These are phyloP conservation scores for Akanthomyces lecanii DNA, from an alignment of 2,329 filamentous ascomycete species.

Conservation along the genomic window DNA sequence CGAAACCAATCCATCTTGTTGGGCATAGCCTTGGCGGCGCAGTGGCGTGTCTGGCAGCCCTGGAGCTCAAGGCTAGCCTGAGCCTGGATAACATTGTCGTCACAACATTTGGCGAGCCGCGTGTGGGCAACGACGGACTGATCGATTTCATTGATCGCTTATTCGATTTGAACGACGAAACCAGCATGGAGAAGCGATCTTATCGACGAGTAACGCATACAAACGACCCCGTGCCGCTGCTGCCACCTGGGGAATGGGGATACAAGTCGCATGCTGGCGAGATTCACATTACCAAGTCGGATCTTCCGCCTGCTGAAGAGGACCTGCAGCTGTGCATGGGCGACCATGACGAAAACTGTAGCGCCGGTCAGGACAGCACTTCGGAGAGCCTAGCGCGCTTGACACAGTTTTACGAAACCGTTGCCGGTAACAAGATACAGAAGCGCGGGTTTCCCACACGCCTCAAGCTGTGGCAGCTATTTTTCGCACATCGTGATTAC, in stretches of 20 bases:
- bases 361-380: slow-evolving; percentile 52
- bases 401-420: slow-evolving; percentile 24
- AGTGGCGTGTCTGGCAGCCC: slow-evolving; percentile 78
- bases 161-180: slow-evolving; percentile 40
- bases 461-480: slow-evolving; percentile 82
- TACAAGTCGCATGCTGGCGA: slow-evolving; percentile 83
- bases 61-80: slow-evolving; percentile 70
- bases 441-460: slow-evolving; percentile 51
- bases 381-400: slow-evolving; percentile 24
- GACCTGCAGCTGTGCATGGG: slow-evolving; percentile 73
- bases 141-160: slow-evolving; percentile 51
- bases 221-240: slow-evolving; percentile 81
- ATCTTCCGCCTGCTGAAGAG: slow-evolving; percentile 60
- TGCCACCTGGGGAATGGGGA: slow-evolving; percentile 85
- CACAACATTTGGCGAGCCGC: slow-evolving; percentile 91
- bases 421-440: slow-evolving; percentile 17
- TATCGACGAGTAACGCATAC: slow-evolving; percentile 82
- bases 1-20: slow-evolving; percentile 71
- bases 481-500: slow-evolving; percentile 94
- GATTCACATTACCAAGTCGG: slow-evolving; percentile 72
- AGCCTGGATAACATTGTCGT: slow-evolving; percentile 70
- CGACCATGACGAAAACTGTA: slow-evolving; percentile 67
- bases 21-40: slow-evolving; percentile 93
- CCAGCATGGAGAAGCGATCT: slow-evolving; percentile 28
- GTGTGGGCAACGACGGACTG: slow-evolving; percentile 55